phyloP scores from a whole-genome alignment of 2,329 filamentous ascomycete species.

The Diplodia intermedia region DNA sequence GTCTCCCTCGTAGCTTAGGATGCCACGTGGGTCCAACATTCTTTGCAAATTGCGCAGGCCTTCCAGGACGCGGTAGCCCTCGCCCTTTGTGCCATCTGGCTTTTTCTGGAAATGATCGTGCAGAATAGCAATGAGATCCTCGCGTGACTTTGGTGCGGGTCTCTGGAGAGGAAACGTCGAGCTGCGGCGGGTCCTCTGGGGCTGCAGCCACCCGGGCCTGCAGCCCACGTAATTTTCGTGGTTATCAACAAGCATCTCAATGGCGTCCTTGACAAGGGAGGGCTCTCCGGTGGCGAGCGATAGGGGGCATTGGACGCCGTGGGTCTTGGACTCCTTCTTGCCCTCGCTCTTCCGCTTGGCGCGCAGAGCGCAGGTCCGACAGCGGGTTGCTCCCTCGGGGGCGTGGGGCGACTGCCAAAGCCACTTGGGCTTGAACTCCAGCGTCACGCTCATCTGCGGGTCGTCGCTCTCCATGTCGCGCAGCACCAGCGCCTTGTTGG shows the following conservation, averaged over 20 bases:
- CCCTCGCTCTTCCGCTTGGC: conserved; percentile 42
- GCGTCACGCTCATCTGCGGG: conserved; percentile 26
- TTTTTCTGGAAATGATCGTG: conserved; percentile 38
- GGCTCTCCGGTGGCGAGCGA: conserved; percentile 45
- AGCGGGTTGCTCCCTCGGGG: conserved; percentile 47
- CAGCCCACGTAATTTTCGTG: conserved; percentile 29
- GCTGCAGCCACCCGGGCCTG: conserved; percentile 27
- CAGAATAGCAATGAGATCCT: conserved; percentile 34
- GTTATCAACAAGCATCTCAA: conserved; percentile 30
- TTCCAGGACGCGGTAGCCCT: conserved; percentile 47
- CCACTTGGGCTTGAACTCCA: conserved; percentile 60
- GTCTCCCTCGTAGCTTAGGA: conserved; percentile 35
- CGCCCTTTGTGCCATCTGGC: conserved; percentile 34
- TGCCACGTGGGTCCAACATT: conserved; percentile 48
- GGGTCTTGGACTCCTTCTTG: conserved; percentile 36
- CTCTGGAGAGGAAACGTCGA: conserved; percentile 20
- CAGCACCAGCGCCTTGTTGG: conserved; percentile 20
- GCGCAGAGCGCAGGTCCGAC: conserved; percentile 56
- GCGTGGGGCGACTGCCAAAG: conserved; percentile 55
- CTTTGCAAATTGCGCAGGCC: conserved; percentile 48
- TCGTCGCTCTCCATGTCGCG: conserved; percentile 32
- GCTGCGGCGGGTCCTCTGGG: conserved; percentile 2
- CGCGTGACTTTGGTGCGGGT: conserved; percentile 15
- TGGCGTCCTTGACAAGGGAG: conserved; percentile 33
- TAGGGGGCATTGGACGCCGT: conserved; percentile 49